phyloP scores from a whole-genome alignment of 345 rosid genomes.

The Aurinia saxatilis region DNA sequence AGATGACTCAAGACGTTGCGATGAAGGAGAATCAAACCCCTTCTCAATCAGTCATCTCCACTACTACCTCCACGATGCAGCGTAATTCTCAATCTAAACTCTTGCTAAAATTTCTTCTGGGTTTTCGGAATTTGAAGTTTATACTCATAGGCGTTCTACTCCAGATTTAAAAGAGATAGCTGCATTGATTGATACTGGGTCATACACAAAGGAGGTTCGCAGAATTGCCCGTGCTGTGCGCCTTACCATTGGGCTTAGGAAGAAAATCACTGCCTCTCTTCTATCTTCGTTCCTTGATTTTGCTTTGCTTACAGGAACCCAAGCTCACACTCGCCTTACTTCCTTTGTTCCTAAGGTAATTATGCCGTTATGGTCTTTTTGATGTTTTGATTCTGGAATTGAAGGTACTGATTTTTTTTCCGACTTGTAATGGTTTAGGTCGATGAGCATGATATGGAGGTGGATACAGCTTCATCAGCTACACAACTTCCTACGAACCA shows the following conservation, averaged over 20 bases:
- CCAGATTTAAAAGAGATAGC: conserved; percentile 74
- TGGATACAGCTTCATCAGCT: conserved; percentile 62
- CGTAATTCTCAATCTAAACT: conserved; percentile 14
- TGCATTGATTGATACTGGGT: conserved; percentile 58
- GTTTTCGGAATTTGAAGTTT: neutral
- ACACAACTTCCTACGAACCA: conserved; percentile 23
- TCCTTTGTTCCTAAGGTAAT: conserved; percentile 57
- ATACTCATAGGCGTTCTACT: neutral
- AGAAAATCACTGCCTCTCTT: conserved; percentile 45
- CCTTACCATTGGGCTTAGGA: conserved; percentile 58
- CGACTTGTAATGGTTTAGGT: conserved; percentile 29
- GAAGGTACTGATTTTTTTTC: neutral
- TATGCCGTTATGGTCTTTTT: neutral
- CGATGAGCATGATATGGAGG: conserved; percentile 86
- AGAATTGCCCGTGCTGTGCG: conserved; percentile 66
- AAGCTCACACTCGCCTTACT: conserved; percentile 45
- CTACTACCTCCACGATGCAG: conserved; percentile 57
- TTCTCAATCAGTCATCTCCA: conserved; percentile 40
- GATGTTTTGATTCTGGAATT: no score
- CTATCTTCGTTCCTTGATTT: conserved; percentile 56
- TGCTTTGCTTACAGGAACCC: conserved; percentile 55
- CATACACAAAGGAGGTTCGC: conserved; percentile 63
- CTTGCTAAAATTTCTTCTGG: neutral
- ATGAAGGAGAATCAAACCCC: conserved; percentile 72
- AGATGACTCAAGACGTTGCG: conserved; percentile 80